These are phyloP conservation scores for Recurvomyces mirabilis DNA, from an alignment of 495 filamentous ascomycete genomes.

Conservation along the genomic window DNA sequence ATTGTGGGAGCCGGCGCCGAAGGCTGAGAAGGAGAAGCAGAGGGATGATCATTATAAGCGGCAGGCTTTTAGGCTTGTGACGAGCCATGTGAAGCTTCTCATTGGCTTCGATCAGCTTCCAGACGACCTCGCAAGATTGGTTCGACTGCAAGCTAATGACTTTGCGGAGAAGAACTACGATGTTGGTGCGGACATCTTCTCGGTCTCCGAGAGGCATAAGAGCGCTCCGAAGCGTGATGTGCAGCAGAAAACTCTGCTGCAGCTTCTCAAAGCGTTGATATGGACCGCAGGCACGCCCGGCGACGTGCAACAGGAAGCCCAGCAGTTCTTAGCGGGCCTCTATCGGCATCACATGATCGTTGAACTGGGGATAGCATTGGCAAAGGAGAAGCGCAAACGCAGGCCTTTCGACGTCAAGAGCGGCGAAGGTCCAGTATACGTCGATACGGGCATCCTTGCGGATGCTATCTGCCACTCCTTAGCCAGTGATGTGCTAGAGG, in stretches of 20 bases:
- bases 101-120: conserved; percentile 81
- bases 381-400: conserved; percentile 56
- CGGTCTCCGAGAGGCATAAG: conserved; percentile 61
- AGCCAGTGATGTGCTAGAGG: conserved; percentile 63
- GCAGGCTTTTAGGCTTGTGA: conserved; percentile 77
- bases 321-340: conserved; percentile 60
- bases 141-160: conserved; percentile 84
- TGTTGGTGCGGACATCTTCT: conserved; percentile 48
- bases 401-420: conserved; percentile 70
- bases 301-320: conserved; percentile 64
- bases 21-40: conserved; percentile 50
- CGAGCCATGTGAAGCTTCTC: conserved; percentile 75
- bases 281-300: conserved; percentile 66
- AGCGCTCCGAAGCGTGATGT: conserved; percentile 76
- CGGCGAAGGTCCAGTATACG: conserved; percentile 73
- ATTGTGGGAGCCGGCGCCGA: conserved; percentile 60
- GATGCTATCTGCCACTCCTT: conserved; percentile 82
- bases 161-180: conserved; percentile 58
- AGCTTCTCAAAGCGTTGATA: conserved; percentile 77
- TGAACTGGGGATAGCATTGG: conserved; percentile 73
- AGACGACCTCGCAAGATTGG: conserved; percentile 71
- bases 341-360: conserved; percentile 82
- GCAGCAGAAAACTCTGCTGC: conserved; percentile 70
- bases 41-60: conserved; percentile 83
- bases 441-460: conserved; percentile 76